These are phyloP conservation scores for Dentipellis fragilis DNA, from an alignment of 768 basidiomycete species.

Conservation along the genomic window DNA sequence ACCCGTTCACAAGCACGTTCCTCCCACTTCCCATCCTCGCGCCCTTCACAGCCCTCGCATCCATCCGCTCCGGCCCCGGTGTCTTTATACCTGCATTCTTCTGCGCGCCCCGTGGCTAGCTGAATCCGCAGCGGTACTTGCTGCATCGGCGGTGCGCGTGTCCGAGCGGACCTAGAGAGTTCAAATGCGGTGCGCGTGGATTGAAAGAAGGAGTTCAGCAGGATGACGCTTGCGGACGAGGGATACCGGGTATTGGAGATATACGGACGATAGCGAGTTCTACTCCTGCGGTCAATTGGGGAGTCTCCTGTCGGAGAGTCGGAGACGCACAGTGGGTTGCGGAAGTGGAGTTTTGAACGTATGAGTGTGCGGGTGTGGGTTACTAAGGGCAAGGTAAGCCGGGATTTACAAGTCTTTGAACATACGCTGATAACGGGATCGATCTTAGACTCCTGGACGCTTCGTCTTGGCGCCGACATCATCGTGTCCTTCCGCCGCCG, in stretches of 20 bases:
- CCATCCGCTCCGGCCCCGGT: background rate
- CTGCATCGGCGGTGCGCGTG: conserved; percentile 9
- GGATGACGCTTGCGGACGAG: background rate
- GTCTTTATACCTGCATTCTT: conserved; percentile 9
- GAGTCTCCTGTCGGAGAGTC: background rate
- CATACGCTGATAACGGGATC: background rate
- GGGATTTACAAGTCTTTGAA: no score
- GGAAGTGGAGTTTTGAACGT: background rate
- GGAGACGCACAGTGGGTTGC: background rate
- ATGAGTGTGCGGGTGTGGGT: conserved; percentile 4
- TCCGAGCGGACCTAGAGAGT: no score
- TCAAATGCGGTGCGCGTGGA: no score
- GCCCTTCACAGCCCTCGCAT: conserved; percentile 9
- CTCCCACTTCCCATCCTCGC: conserved; percentile 12
- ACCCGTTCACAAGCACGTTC: background rate
- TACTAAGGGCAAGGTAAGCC: conserved; percentile 10
- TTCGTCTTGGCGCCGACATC: conserved; percentile 12
- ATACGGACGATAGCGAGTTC: background rate
- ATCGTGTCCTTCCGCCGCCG: background rate
- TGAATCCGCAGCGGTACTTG: conserved; percentile 11
- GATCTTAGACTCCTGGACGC: conserved; percentile 1
- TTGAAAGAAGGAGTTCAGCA: background rate
- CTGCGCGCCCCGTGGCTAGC: conserved; percentile 7
- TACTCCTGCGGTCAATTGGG: conserved; percentile 2
- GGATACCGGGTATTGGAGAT: background rate